Evolutionary conservation across 495 filamentous ascomycete species (phyloP), one percentile per base, ranked within the genome.

Genomic region (Penicillium salamii): DNA sequence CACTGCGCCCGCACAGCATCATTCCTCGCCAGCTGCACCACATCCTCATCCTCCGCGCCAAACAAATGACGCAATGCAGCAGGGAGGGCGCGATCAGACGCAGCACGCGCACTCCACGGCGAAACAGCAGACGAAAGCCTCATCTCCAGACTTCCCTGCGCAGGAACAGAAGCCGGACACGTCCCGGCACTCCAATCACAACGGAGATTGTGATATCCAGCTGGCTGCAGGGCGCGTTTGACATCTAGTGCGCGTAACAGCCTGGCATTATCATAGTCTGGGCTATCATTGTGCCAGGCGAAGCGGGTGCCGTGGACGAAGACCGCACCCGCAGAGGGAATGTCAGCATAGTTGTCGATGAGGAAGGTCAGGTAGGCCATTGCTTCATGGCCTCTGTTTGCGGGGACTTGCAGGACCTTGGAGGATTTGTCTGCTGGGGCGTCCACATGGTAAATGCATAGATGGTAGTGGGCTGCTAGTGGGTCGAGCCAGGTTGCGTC

Each of bases 281-380:
- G 65, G 28, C 57, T 46, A 42, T 74, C 72, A 42, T 75, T 75
- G 49, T 75, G 73, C 73, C 72, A 75, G 2, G 70, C 67, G 59
- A 61, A 73, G 17, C 71, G 63, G 3, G 62, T 69, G 13, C 70
- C 70, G 41, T 77, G 73, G 3, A 72, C 58, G 37, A 77, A 75
- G n/a, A 77, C 71, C 0, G 65, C 67, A 0, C 71, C 71, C 0
- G 62, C 43, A 3, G 58, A 73, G 12, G 82, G 81, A 24, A 88
- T 72, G 1, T 70, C 44, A 46, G 78, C 74, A 65, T 87, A 87
- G 59, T 83, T 79, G 62, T 86, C 82, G 55, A 85, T 80, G 38
- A 88, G 69, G 62, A 84, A 87, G 19, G 78, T 84, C 13, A 85
- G 70, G 61, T 88, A 88, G 7, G 78, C 69, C 69, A 86, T 81